These are phyloP conservation scores for Casaregolazyma lundiana DNA, from an alignment of 1,139 yeast genomes.

Conservation along the genomic window DNA sequence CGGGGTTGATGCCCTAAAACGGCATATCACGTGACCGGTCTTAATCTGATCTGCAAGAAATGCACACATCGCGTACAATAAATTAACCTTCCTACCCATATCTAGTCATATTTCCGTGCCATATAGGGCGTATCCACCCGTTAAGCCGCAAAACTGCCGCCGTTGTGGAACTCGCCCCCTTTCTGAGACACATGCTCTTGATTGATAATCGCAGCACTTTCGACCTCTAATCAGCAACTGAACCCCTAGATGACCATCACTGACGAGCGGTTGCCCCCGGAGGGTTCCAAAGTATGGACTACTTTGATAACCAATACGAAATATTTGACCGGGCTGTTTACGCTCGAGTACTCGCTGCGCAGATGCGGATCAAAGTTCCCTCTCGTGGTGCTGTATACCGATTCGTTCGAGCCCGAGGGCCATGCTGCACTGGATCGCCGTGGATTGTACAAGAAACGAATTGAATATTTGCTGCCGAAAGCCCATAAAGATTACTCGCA, in stretches of 20 bases:
- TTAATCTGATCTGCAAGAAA: too few relatives aligned
- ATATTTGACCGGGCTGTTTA: conserved; percentile 47
- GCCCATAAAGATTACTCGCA: conserved; percentile 40
- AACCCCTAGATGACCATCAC: not conserved
- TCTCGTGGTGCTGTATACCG: conserved; percentile 48
- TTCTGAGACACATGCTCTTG: not conserved
- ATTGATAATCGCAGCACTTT: not conserved
- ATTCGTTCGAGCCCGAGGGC: conserved; percentile 39
- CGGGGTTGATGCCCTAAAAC: too few relatives aligned
- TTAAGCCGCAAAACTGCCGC: too few relatives aligned
- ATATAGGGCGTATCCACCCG: too few relatives aligned
- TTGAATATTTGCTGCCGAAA: conserved; percentile 42
- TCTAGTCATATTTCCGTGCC: too few relatives aligned
- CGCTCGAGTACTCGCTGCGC: conserved; percentile 44
- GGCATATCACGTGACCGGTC: too few relatives aligned
- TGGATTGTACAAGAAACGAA: conserved; percentile 39
- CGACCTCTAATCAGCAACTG: not conserved
- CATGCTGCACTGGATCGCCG: conserved; percentile 38
- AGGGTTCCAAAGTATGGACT: conserved; percentile 42
- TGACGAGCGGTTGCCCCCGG: conserved; percentile 15
- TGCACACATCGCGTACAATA: too few relatives aligned
- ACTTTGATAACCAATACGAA: conserved; percentile 48
- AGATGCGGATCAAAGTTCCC: conserved; percentile 42
- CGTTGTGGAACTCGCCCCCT: too few relatives aligned
- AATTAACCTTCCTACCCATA: too few relatives aligned